Evolutionary conservation across 1,284 basidiomycete species (phyloP), one percentile per base, ranked within the genome.

Genomic region (Pyrrhoderma lamaoense): DNA sequence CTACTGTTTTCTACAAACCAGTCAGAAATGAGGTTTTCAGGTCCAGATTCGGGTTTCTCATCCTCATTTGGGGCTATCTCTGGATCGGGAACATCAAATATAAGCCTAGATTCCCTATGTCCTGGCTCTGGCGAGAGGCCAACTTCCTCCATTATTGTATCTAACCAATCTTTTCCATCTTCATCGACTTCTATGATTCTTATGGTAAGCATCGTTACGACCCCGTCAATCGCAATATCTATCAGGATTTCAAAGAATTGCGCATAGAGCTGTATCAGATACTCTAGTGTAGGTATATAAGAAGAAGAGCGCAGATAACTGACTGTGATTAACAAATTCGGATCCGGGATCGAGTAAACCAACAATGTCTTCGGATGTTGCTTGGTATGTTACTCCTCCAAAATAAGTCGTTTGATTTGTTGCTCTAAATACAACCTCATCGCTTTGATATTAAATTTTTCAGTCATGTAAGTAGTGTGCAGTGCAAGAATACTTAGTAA

Each of bases 331-430:
- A 39, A 73, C 70, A 60, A 78, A 78, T 19, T 59, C 52, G 38
- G 70, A 63, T 18, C 82, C 82, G 13, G 72, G 58, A 18, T 73
- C 60, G 53, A 84, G 70, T 16, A 82, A 67, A 38, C 77, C 77
- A 1, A 69, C 71, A 34, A 80, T 55, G 57, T 70, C 71, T 58
- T 70, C 51, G 1, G 71, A 73, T 3, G 63, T 64, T 0, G 82
- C 82, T 19, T 45, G 58, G 58, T 85, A 86, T 2, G 60, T 67
- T 7, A 78, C 65, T 16, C 71, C 77, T 1, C 59, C 63, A 51
- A 70, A 76, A 51, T 52, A 65, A 0, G 63, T 75, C 13, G 52
- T 59, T 0, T 78, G 77, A 3, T 71, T 53, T 9, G 79, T 59
- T 3, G 60, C 77, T 22, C 57, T 59, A 1, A 62, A 52, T 7